Evolutionary conservation across 495 filamentous ascomycete genomes (phyloP).

Genomic region (Hypoxylon rickii): DNA sequence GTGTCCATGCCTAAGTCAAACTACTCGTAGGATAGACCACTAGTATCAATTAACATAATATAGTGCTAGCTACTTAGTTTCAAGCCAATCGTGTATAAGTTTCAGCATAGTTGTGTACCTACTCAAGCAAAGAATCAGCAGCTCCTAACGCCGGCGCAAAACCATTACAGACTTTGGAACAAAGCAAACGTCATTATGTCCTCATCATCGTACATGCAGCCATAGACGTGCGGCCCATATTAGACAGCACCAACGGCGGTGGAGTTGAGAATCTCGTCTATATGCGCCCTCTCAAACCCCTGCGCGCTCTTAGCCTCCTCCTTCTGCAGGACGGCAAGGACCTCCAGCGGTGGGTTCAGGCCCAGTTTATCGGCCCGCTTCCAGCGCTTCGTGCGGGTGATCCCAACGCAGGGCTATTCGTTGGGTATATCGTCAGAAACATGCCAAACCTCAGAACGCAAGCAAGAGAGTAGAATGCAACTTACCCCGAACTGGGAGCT

Average conservation of each 20-base stretch:
- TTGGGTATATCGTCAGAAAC: constrained; percentile 3
- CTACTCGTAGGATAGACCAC: not conserved
- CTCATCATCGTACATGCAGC: constrained; percentile 21
- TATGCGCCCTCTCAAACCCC: constrained; percentile 65
- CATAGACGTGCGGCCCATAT: too few relatives aligned
- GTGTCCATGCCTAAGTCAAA: not conserved
- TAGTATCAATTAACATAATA: too few relatives aligned
- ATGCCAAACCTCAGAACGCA: not conserved
- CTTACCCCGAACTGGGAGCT: constrained; percentile 86
- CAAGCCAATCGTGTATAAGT: too few relatives aligned
- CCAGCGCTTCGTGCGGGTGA: constrained; percentile 82
- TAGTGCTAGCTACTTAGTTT: too few relatives aligned
- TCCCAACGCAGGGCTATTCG: constrained; percentile 83
- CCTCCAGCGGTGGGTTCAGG: constrained; percentile 85
- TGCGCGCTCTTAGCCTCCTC: constrained; percentile 61
- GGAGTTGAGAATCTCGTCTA: constrained; percentile 76
- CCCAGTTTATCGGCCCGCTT: constrained; percentile 77
- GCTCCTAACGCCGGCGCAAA: constrained; percentile 38
- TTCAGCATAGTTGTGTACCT: too few relatives aligned
- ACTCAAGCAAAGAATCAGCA: constrained; percentile 13
- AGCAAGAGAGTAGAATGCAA: constrained; percentile 22
- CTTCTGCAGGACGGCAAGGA: constrained; percentile 81
- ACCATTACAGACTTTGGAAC: constrained; percentile 5
- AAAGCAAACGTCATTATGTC: not conserved
- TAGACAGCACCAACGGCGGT: constrained; percentile 41